Evolutionary conservation across 768 basidiomycete species (phyloP), one percentile per base, ranked within the genome.

Genomic region (Termitomyces titanicus): DNA sequence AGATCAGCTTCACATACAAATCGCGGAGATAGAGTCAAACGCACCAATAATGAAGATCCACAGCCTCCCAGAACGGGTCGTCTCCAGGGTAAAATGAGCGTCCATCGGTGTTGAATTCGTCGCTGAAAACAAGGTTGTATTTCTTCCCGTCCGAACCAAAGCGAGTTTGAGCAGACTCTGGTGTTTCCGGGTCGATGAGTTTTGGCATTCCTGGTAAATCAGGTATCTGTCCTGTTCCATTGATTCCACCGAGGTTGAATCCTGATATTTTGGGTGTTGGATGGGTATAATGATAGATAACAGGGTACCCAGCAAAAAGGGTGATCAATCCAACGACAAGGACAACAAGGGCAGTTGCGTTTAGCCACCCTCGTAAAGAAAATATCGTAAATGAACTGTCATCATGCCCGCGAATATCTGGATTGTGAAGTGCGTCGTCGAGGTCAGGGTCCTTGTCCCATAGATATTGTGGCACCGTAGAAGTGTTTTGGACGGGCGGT

Each of bases 351-450:
- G 86, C 87, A 12, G 79, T 74, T n/a, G 81, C 78, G 66, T 98
- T 98, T 29, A 79, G 71, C 83, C 92, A 88, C 1, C 96, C 96
- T 69, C 94, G 80, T 8, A 77, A 71, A 7, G 94, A 95, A 66
- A 94, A 92, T 25, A 89, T 62, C 3, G 85, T 84, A 56, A 88
- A 89, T 7, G 79, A 76, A 49, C 73, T 73, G 55, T 87, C 81
- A 24, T 80, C 72, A 0, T 77, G 76, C 3, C 80, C 82, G 51
- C 86, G 77, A n/a, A 81, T 75, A 73, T 92, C 90, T 43, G 85
- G 92, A 74, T 92, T 90, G 69, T 98, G 95, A 20, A 98, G 79
- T 20, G 84, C 81, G 68, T 98, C 95, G 74, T 97, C 94, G 17
- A 89, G 77, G 66, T 95, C 93, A 9, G 92, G 86, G 54, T 93